Evolutionary conservation across 352 stramenopile genomes (phyloP), one percentile per base, ranked within the genome.

Genomic region (Blastocystis sp.): DNA sequence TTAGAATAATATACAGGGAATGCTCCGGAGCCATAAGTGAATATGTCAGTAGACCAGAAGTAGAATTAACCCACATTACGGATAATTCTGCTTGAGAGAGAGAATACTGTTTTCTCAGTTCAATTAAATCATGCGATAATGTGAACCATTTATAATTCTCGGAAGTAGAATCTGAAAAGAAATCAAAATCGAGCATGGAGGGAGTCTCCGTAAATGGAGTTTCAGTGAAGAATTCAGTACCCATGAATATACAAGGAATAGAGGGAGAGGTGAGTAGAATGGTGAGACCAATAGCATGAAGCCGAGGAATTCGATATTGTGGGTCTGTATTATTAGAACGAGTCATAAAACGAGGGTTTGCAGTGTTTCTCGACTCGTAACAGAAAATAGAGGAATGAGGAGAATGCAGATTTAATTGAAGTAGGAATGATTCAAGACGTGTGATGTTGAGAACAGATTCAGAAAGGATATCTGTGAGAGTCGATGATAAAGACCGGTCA

Each of bases 221-320:
- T 13, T 1, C 73, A 7, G 51, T 84, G 24, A 84, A 84, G 73
- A 84, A 84, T 37, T 84, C 73, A 11, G 48, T 84, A 19, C 73
- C 73, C 73, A 84, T 84, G 33, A 84, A 84, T 11, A 84, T 9
- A 44, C 48, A 84, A 22, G 73, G 73, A 15, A 66, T 27, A 54
- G 53, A 22, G 4, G 73, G 73, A 6, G 13, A 37, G 33, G 53
- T 37, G 53, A 68, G 17, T 57, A 68, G 24, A 17, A 84, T 40
- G 4, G 42, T 40, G 53, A 84, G 22, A 19, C 17, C 73, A 22
- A 84, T 13, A 2, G 73, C 73, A 53, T 84, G 73, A 5, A 48
- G 4, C 9, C 51, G 44, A 30, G 22, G 73, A 42, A 62, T 33
- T 27, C 48, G 73, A n/a, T 81, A 51, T 11, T 35, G 4, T 22